phyloP scores from a whole-genome alignment of 768 basidiomycete genomes.

The Termitomyces sp. region DNA sequence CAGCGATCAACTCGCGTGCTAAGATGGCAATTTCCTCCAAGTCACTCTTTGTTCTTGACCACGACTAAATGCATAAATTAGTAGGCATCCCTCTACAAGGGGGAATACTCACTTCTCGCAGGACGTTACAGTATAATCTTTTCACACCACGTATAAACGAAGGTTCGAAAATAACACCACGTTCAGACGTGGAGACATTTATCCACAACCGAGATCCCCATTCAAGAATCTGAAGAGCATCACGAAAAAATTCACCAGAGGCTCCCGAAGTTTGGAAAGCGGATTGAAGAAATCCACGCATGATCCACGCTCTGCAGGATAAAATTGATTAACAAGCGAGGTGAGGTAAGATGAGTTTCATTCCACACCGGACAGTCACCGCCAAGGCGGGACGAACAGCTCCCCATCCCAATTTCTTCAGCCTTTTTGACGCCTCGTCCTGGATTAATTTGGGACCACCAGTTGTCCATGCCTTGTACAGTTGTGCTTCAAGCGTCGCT shows the following conservation, averaged over 20 bases:
- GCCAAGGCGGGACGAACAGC: constrained; percentile 28
- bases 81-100: not conserved
- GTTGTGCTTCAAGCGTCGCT: constrained; percentile 25
- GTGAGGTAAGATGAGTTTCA: not conserved
- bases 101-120: constrained; percentile 24
- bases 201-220: constrained; percentile 36
- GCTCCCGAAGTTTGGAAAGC: constrained; percentile 11
- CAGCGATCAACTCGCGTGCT: constrained; percentile 25
- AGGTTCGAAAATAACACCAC: constrained; percentile 36
- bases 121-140: constrained; percentile 24
- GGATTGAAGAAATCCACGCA: constrained; percentile 27
- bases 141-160: constrained; percentile 38
- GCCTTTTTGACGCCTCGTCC: constrained; percentile 24
- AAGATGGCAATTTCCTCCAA: constrained; percentile 24
- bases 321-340: not conserved
- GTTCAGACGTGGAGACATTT: constrained; percentile 28
- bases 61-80: constrained; percentile 7
- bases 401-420: constrained; percentile 22
- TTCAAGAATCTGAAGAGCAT: constrained; percentile 32
- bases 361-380: constrained; percentile 29
- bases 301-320: constrained; percentile 30
- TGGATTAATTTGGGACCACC: constrained; percentile 26
- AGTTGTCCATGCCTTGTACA: constrained; percentile 24
- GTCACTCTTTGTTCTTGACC: constrained; percentile 11
- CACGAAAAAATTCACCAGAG: constrained; percentile 27